Base-by-base conservation (phyloP, 2,329 filamentous ascomycete species). In the Aspergillus sergii region DNA sequence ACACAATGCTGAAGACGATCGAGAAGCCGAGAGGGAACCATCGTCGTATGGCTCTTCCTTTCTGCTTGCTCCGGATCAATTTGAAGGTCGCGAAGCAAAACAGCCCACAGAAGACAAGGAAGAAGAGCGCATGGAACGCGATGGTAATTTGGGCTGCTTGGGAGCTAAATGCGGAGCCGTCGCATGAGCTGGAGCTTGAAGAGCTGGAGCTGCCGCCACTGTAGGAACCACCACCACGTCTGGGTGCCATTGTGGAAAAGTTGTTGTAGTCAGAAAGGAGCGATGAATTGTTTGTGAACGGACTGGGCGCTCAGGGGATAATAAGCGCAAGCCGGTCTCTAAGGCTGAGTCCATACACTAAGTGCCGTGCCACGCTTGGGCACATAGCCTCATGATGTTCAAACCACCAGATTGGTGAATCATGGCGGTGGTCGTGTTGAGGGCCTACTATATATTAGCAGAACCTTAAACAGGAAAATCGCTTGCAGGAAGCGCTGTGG, bases 111-210 rank as follows among this genome's bases (percentile, higher is more conserved):
- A 61, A 68, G 0, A 67, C 41, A 32, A 68, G 46, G 19, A 66
- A 60, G 61, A 65, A 68, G 10, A 68, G 51, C 21, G 60, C 63
- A 32, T 64, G 55, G n/a, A 66, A 68, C 11, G 62, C 61, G n/a
- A 68, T 53, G 26, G 57, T 34, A 2, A 67, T 50, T 7, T 46
- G 55, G 1, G 62, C 39, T 2, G n/a, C 36, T 1, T 50, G 50
- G 6, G 57, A 26, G 2, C 57, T 30, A 32, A 65, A 65, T 16
- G 65, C 64, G 8, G 12, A 32, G 3, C 51, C 30, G 30, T n/a
- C 32, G 16, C 57, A 64, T 19, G 34, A 57, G 26, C 56, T 51
- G 21, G 26, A 36, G 19, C 41, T 56, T n/a, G 56, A 55, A 4
- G 53, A 46, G 10, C 41, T 34, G 26, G 26, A 58, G 26, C 23